Conservation (phyloP, 805 yeast genomes). For the Pichia californica region DNA sequence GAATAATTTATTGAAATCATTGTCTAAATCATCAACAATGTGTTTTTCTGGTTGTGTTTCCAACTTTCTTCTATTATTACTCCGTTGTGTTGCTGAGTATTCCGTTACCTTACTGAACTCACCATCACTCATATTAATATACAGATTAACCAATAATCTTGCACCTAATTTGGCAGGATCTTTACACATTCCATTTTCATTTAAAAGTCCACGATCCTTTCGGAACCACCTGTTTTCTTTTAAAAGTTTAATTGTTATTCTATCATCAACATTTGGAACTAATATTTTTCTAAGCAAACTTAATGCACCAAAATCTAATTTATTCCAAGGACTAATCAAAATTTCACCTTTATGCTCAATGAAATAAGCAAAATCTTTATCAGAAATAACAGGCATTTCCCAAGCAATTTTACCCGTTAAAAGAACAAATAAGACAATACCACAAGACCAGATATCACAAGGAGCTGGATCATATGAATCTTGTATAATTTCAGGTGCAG, state of each 20-base stretch:
- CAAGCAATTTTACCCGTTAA: constrained; percentile 65
- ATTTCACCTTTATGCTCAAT: constrained; percentile 41
- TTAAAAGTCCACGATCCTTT: constrained; percentile 36
- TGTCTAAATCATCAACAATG: constrained; percentile 33
- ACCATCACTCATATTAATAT: constrained; percentile 47
- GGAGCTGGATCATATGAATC: constrained; percentile 48
- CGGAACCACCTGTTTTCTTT: constrained; percentile 52
- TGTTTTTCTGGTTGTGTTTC: constrained; percentile 43
- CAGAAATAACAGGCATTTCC: constrained; percentile 52
- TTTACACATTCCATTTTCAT: constrained; percentile 42
- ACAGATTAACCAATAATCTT: constrained; percentile 43
- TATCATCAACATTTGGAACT: constrained; percentile 39
- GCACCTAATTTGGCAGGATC: constrained; percentile 48
- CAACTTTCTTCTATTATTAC: constrained; percentile 13
- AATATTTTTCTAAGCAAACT: constrained; percentile 48
- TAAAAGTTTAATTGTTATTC: constrained; percentile 38
- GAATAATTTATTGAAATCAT: constrained; percentile 15
- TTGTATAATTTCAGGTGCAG: constrained; percentile 64
- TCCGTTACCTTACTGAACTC: constrained; percentile 31
- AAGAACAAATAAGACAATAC: constrained; percentile 55
- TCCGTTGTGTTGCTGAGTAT: constrained; percentile 20
- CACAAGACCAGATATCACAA: constrained; percentile 68
- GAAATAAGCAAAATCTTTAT: constrained; percentile 34
- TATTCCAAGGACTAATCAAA: constrained; percentile 47
- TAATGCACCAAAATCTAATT: constrained; percentile 40